Evolutionary conservation across 2,329 filamentous ascomycete genomes (phyloP).

Genomic region (Fusarium drepaniforme): DNA sequence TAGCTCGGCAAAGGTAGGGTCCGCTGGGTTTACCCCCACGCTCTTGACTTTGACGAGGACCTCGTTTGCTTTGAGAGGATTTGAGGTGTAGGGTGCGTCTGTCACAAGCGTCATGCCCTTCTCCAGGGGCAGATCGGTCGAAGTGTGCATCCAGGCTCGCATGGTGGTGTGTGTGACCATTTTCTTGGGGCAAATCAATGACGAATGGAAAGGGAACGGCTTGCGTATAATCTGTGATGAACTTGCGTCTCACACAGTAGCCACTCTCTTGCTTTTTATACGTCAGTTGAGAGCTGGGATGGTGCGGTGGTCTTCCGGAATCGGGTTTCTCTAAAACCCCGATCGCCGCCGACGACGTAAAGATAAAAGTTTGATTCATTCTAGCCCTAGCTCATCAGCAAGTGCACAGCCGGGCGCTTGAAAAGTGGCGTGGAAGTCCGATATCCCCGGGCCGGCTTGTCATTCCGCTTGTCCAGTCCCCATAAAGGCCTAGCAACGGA

Average conservation of each 20-base stretch:
- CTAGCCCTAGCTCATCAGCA: neutral
- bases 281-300: neutral
- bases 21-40: neutral
- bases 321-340: neutral
- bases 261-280: neutral
- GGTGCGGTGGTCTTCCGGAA: neutral
- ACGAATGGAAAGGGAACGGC: neutral
- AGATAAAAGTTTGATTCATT: neutral
- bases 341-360: neutral
- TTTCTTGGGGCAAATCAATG: neutral
- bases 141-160: constrained; percentile 3
- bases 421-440: neutral
- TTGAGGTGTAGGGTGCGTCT: neutral
- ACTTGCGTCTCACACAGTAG: neutral
- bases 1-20: neutral
- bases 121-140: neutral
- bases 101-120: neutral
- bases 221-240: neutral
- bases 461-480: no score
- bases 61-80: neutral
- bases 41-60: neutral
- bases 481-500: neutral
- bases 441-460: neutral
- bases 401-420: neutral
- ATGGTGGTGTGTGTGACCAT: neutral